Evolutionary conservation across 2,329 filamentous ascomycete genomes (phyloP), one percentile per base, ranked within the genome.

Genomic region (Pyrenochaeta sp.): DNA sequence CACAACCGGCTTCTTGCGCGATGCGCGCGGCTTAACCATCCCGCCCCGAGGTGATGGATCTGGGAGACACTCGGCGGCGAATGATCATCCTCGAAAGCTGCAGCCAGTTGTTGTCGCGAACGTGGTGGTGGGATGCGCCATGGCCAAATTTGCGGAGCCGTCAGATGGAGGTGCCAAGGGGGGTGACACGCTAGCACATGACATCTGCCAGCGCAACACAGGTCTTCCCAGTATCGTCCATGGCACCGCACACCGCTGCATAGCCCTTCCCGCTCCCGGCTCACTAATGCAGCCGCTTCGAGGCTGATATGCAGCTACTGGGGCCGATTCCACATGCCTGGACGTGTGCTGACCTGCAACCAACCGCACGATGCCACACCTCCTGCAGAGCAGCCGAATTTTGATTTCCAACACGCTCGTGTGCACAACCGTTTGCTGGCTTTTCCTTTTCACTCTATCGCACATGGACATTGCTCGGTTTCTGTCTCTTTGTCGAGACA

Each of bases 11-110:
- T 73, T 68, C 63, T 72, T 73, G 46, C 69, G 69, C 45, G 72
- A 59, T 43, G 72, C 71, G 51, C 74, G 72, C 67, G 70, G 71
- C 68, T 71, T 73, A 52, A 60, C 73, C 75, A 77, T 77, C 65
- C 68, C 72, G 69, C 68, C 61, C 64, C 63, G 44, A 64, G 21
- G 58, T 56, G 44, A 52, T 66, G 62, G 56, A 66, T 37, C 56
- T 58, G 42, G 44, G 30, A 37, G 18, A 42, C 35, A 32, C 17
- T 44, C 52, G 45, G 51, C 54, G 54, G 56, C 63, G 63, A 61
- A 57, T 50, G 63, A 54, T 63, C 73, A 75, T 75, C 56, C 63
- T 73, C 60, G 42, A 47, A 49, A 40, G 45, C 44, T 31, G 21
- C 36, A 36, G 55, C 60, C 56, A 61, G 56, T 63, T 50, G 59